Percentiles rank a stretch among this genome's conserved stretches.
phyloP scores from a whole-genome alignment of 1,284 basidiomycete genomes.

The Flammula alnicola region DNA sequence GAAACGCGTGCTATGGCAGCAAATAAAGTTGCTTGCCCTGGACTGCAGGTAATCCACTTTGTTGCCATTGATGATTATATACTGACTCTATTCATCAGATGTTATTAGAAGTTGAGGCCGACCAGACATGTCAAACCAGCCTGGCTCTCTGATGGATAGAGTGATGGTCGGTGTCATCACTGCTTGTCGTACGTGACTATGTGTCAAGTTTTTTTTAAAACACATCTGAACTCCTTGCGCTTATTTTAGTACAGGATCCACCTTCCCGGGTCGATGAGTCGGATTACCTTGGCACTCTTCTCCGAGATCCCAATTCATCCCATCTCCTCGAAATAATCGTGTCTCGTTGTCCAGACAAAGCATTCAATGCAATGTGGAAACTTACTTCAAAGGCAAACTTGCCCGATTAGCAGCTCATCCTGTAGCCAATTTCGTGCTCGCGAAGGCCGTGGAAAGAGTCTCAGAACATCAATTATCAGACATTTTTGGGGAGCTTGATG shows the following conservation, averaged over 20 bases:
- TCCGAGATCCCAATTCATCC: constrained; percentile 86
- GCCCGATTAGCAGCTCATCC: constrained; percentile 80
- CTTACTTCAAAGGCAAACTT: constrained; percentile 78
- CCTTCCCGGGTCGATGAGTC: constrained; percentile 58
- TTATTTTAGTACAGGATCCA: constrained; percentile 15
- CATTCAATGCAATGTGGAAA: constrained; percentile 77
- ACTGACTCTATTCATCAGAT: constrained; percentile 54
- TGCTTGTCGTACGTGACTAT: constrained; percentile 54
- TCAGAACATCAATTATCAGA: constrained; percentile 54
- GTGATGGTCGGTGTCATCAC: constrained; percentile 82
- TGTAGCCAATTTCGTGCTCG: constrained; percentile 90
- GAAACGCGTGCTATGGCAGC: constrained; percentile 85
- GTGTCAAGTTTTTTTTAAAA: not conserved
- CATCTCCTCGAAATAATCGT: constrained; percentile 86
- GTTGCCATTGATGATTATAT: not conserved
- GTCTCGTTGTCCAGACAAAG: constrained; percentile 57
- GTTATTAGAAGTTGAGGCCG: constrained; percentile 78
- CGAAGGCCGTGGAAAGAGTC: constrained; percentile 72
- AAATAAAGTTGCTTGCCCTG: constrained; percentile 81
- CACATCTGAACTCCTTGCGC: not conserved
- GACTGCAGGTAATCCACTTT: constrained; percentile 62
- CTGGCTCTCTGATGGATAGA: constrained; percentile 81
- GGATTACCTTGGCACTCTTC: constrained; percentile 78
- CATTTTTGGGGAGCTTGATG: constrained; percentile 51
- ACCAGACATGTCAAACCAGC: constrained; percentile 58